phyloP scores from a whole-genome alignment of 768 basidiomycete species.

The Russula lepida region DNA sequence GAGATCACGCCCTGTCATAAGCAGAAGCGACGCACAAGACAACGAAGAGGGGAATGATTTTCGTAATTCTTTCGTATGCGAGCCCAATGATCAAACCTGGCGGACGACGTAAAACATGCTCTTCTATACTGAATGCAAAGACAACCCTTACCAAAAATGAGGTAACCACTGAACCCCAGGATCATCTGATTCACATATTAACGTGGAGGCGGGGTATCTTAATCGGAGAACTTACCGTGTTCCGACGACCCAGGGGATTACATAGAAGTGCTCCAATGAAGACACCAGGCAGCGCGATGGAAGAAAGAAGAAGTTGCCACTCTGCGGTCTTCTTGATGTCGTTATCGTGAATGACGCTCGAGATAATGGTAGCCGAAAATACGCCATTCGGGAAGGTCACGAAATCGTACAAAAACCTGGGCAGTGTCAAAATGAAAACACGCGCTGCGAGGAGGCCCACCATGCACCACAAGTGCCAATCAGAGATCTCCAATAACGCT shows the following conservation, averaged over 20 bases:
- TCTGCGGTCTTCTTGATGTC: slow-evolving; percentile 55
- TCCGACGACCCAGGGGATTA: slow-evolving; percentile 47
- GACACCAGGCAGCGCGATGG: slow-evolving; percentile 53
- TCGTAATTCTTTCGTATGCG: slow-evolving; percentile 53
- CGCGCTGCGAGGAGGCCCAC: slow-evolving; percentile 28
- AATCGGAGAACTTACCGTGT: slow-evolving; percentile 37
- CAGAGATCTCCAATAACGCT: slow-evolving; percentile 57
- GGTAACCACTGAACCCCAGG: slow-evolving; percentile 58
- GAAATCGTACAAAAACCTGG: slow-evolving; percentile 62
- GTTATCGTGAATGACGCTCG: slow-evolving; percentile 49
- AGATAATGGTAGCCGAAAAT: slow-evolving; percentile 59
- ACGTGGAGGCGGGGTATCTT: not conserved
- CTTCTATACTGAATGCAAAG: not conserved
- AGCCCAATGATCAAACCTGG: slow-evolving; percentile 50
- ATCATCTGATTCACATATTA: slow-evolving; percentile 41
- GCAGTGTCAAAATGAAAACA: not conserved
- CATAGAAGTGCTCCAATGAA: slow-evolving; percentile 35
- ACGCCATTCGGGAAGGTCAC: slow-evolving; percentile 68
- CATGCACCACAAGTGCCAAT: slow-evolving; percentile 71
- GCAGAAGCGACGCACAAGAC: slow-evolving; percentile 42
- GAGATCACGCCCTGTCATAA: not conserved
- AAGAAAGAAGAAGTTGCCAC: slow-evolving; percentile 58
- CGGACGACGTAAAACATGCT: not conserved
- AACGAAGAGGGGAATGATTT: slow-evolving; percentile 56
- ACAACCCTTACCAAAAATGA: slow-evolving; percentile 44